Base-by-base conservation (phyloP, 192 early-diverging fungal genomes). In the Coemansia sp. region DNA sequence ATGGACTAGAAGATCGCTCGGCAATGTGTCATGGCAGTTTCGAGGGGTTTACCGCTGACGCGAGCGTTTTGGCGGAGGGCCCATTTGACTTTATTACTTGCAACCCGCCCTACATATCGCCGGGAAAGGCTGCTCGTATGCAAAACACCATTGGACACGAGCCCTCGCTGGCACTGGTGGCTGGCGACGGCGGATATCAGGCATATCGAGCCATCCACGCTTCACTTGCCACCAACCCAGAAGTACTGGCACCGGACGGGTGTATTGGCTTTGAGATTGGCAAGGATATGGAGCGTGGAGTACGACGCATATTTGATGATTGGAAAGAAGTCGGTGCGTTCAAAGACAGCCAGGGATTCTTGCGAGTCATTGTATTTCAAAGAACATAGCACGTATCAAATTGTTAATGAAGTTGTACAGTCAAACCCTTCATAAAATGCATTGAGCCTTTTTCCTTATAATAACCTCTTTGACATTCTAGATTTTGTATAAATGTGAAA, bases 61-160 rank as follows among this genome's bases (percentile, higher is more conserved):
- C 69, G 0, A 18, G n/a, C 9, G 52, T 85, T 18, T 9, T 69
- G 34, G 24, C 49, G 7, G 34, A 70, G 11, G 57, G 69, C 0
- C 78, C 87, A 1, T 88, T 87, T 38, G 89, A 93, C 73, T 55
- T 90, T 34, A 75, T 93, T 6, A 83, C 90, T 1, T 92, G 91
- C 66, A 93, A 93, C 55, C 92, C 92, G 24, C 92, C 92, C 0
- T 93, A 93, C 58, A 73, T 93, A 27, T 78, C 87, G 22, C 34
- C 62, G 4, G 73, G 55, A 5, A 84, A 72, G 12, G 85, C 71
- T 0, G 73, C 64, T 0, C 64, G 73, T 13, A 72, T 84, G 66
- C 64, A 78, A 5, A 55, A 72, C 33, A 75, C 83, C 16, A 72
- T 86, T 29, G 82, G 74, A 16, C 74, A 88, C 64, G 92, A 93